Percentiles rank a stretch among this genome's conserved stretches.
Evolutionary conservation across 2,329 filamentous ascomycete species (phyloP).

Genomic region (Botryosphaeria dothidea): DNA sequence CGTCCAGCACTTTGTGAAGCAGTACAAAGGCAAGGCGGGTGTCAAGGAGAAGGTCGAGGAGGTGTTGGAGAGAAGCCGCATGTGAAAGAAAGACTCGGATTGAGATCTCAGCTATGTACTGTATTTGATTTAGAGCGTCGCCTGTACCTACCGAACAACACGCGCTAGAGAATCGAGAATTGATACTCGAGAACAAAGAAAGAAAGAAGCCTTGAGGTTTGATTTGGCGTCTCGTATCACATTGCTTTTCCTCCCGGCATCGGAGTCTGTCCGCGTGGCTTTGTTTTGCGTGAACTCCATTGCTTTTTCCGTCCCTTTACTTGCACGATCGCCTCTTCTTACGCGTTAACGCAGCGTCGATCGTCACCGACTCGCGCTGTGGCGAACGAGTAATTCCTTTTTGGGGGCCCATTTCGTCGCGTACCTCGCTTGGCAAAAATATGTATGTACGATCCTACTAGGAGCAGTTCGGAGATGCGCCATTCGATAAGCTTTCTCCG

Average conservation of each 20-base stretch:
- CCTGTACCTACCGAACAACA: no score
- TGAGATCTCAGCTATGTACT: neutral
- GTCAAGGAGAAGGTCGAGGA: conserved; percentile 62
- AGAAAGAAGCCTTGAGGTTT: neutral
- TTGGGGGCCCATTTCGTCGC: no score
- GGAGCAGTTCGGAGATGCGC: no score
- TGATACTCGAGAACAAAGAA: no score
- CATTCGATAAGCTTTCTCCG: no score
- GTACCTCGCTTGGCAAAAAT: neutral
- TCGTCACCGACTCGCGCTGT: no score
- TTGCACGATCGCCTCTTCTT: neutral
- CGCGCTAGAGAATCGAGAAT: no score
- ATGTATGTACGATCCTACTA: no score
- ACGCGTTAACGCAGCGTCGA: no score
- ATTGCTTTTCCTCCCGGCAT: neutral
- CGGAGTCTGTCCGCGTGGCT: neutral
- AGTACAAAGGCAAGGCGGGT: conserved; percentile 47
- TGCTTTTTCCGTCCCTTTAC: neutral
- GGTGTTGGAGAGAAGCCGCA: conserved; percentile 50
- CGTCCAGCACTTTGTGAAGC: conserved; percentile 41
- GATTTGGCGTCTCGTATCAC: neutral
- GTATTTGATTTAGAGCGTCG: neutral
- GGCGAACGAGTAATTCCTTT: no score
- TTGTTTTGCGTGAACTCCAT: neutral
- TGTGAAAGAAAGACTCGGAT: neutral